These are phyloP conservation scores for Camelina neglecta DNA, from an alignment of 345 rosid species.

Conservation along the genomic window DNA sequence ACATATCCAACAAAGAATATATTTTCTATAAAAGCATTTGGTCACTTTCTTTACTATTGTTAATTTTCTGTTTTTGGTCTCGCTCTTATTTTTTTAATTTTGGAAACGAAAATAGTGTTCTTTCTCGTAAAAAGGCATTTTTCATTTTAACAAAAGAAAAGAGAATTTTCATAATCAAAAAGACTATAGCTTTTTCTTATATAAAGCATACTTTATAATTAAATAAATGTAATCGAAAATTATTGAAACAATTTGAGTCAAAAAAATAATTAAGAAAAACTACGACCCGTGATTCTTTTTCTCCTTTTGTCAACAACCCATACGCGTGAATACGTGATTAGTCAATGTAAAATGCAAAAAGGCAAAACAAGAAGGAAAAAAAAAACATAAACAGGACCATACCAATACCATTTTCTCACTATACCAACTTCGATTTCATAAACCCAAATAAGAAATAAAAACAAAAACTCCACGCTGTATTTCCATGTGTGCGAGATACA, in stretches of 20 bases:
- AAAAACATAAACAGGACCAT: constrained; percentile 29
- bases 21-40: background rate
- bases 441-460: constrained; percentile 44
- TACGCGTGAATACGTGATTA: constrained; percentile 46
- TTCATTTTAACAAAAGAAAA: no score
- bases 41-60: background rate
- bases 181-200: constrained; percentile 1
- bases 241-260: constrained; percentile 21
- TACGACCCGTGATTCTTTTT: constrained; percentile 43
- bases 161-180: background rate
- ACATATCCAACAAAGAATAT: background rate
- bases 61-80: background rate
- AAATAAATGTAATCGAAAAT: background rate
- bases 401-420: constrained; percentile 33
- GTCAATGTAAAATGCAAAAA: constrained; percentile 32
- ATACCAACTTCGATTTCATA: constrained; percentile 41
- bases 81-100: background rate
- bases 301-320: constrained; percentile 37
- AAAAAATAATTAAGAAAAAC: constrained; percentile 34
- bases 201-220: constrained; percentile 12
- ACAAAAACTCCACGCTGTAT: constrained; percentile 47
- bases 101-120: background rate
- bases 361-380: background rate
- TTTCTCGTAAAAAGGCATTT: background rate
- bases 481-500: constrained; percentile 43